Conservation (phyloP, 2,329 filamentous ascomycete species). For the Nannizziopsis arthrosporioides region DNA sequence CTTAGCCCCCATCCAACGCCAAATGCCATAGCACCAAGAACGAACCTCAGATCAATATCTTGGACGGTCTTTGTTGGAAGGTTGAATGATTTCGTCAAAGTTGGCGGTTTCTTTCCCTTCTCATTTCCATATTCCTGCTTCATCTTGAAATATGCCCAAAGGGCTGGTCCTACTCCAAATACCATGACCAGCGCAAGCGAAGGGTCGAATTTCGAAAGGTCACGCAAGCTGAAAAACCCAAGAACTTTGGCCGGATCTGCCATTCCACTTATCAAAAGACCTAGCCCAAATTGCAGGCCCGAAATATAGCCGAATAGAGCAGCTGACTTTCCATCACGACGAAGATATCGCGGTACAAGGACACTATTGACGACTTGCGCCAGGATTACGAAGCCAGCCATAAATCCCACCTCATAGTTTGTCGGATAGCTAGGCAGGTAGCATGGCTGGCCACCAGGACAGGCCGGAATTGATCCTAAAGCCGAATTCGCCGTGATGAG, state of each 20-base stretch:
- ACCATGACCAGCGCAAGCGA: slow-evolving; percentile 40
- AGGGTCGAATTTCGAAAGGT: slow-evolving; percentile 39
- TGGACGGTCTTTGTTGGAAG: slow-evolving; percentile 36
- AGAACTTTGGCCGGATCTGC: slow-evolving; percentile 40
- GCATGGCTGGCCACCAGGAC: slow-evolving; percentile 32
- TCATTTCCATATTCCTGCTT: slow-evolving; percentile 23
- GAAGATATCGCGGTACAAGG: slow-evolving; percentile 24
- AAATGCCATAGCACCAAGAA: slow-evolving; percentile 38
- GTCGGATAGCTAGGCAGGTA: slow-evolving; percentile 38
- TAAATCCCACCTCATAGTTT: slow-evolving; percentile 24
- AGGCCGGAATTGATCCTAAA: slow-evolving; percentile 30
- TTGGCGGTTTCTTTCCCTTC: slow-evolving; percentile 28
- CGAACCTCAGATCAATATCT: slow-evolving; percentile 40
- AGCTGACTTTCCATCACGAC: slow-evolving; percentile 24
- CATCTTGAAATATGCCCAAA: slow-evolving; percentile 26
- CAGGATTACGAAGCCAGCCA: slow-evolving; percentile 24
- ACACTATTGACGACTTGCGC: slow-evolving; percentile 25
- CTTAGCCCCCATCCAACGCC: slow-evolving; percentile 42
- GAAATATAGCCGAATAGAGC: slow-evolving; percentile 34
- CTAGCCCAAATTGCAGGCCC: slow-evolving; percentile 42
- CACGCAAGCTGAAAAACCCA: slow-evolving; percentile 39
- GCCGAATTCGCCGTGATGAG: slow-evolving; percentile 34
- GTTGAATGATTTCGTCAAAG: slow-evolving; percentile 32
- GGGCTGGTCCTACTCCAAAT: slow-evolving; percentile 40
- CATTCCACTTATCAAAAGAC: slow-evolving; percentile 43